A percentile compares a stretch with the other conserved stretches of the same genome.
Evolutionary conservation across 192 early-diverging fungal genomes (phyloP).

Genomic region (Pilaira anomala): DNA sequence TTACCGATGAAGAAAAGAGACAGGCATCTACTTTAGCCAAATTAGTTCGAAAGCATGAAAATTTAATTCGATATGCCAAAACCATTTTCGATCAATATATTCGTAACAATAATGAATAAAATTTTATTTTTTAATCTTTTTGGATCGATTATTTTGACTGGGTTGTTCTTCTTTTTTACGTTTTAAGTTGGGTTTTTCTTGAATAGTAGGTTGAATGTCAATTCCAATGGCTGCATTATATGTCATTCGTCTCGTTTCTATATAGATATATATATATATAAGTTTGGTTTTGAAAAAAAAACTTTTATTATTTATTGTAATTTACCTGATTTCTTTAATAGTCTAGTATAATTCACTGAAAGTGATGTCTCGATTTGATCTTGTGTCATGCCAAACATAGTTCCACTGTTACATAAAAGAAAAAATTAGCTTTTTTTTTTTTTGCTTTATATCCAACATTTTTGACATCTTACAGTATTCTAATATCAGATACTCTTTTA

Average conservation of each 20-base stretch:
- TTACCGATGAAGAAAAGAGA: conserved; percentile 21
- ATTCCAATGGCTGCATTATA: conserved; percentile 21
- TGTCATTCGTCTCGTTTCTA: conserved; percentile 20
- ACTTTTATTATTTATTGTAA: not conserved
- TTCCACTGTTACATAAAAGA: conserved; percentile 14
- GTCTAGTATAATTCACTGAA: conserved; percentile 20
- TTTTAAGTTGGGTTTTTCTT: not conserved
- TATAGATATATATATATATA: not conserved
- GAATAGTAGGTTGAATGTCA: not conserved
- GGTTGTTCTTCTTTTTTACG: not conserved
- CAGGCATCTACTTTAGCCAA: conserved; percentile 42
- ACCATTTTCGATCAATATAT: conserved; percentile 27
- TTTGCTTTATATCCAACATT: no score
- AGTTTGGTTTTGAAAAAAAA: not conserved
- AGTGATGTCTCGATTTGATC: conserved; percentile 21
- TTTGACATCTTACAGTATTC: conserved; percentile 78
- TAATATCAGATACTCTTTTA: conserved; percentile 72
- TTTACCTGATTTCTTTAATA: conserved; percentile 36
- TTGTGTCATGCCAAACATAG: conserved; percentile 27
- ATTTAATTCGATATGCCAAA: conserved; percentile 48
- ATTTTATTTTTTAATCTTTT: not conserved
- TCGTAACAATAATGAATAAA: not conserved
- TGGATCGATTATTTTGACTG: not conserved
- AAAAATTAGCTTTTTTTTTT: not conserved
- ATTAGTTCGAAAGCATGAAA: conserved; percentile 47